phyloP scores from a whole-genome alignment of 2,329 filamentous ascomycete genomes.

The Diaporthe sp. region DNA sequence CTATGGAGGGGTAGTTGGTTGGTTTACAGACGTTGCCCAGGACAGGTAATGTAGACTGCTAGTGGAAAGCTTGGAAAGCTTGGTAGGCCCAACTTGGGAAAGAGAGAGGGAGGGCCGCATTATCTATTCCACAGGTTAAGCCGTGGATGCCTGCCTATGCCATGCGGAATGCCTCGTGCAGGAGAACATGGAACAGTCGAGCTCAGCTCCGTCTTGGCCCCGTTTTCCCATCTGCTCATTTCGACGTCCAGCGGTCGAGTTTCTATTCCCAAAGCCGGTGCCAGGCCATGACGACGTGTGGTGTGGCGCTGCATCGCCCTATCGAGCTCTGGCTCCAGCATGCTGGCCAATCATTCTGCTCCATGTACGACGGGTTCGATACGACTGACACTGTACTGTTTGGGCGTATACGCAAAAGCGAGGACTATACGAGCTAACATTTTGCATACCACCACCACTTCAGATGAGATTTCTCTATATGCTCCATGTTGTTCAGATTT shows the following conservation, averaged over 20 bases:
- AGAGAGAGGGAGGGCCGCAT: not conserved
- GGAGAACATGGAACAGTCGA: conserved; percentile 20
- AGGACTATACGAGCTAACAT: not conserved
- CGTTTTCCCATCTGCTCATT: not conserved
- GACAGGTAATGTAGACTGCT: not conserved
- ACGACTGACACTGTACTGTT: not conserved
- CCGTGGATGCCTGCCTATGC: not conserved
- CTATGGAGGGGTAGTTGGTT: conserved; percentile 25
- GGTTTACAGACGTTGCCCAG: conserved; percentile 5
- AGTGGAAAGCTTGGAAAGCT: conserved; percentile 32
- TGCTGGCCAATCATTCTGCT: conserved; percentile 2
- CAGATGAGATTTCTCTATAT: not conserved
- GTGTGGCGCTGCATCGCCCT: conserved; percentile 25
- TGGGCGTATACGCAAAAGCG: conserved; percentile 14
- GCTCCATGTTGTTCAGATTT: not conserved
- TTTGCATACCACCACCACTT: not conserved
- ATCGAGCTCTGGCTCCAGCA: not conserved
- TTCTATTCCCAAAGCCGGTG: conserved; percentile 8
- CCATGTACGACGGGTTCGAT: not conserved
- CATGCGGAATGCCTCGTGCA: not conserved
- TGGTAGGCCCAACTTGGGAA: not conserved
- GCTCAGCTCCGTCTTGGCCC: conserved; percentile 19
- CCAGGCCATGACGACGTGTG: not conserved
- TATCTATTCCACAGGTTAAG: not conserved
- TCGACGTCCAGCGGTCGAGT: not conserved